Evolutionary conservation across 2,329 filamentous ascomycete species (phyloP).

Genomic region (Aureobasidium lini): DNA sequence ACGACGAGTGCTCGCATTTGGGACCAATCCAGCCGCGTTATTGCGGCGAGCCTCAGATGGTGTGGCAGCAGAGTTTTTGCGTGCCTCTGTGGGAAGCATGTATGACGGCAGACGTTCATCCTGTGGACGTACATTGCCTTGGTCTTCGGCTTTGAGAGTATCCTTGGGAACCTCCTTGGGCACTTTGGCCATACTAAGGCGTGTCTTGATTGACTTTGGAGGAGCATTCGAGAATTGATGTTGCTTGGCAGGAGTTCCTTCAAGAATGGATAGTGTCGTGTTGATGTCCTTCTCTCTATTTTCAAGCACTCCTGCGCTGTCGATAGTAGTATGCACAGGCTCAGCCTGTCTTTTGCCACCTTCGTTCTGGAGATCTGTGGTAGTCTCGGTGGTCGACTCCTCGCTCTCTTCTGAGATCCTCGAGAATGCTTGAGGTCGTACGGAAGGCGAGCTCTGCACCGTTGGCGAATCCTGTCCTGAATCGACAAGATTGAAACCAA

Average conservation of each 20-base stretch:
- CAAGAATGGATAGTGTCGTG: slow-evolving; percentile 19
- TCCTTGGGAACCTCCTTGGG: not conserved
- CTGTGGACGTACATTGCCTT: not conserved
- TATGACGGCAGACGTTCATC: slow-evolving; percentile 3
- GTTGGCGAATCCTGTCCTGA: not conserved
- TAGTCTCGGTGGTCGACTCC: not conserved
- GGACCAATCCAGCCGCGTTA: not conserved
- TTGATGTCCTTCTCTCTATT: slow-evolving; percentile 15
- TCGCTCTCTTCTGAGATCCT: slow-evolving; percentile 1
- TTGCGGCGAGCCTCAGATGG: not conserved
- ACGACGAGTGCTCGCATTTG: not conserved
- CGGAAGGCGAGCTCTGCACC: slow-evolving; percentile 7
- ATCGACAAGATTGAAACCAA: not conserved
- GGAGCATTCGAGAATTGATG: not conserved
- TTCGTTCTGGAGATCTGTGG: not conserved
- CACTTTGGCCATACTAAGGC: not conserved
- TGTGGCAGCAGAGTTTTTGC: not conserved
- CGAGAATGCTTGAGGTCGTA: not conserved
- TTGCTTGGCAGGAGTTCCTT: slow-evolving; percentile 17
- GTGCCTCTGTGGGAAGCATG: slow-evolving; percentile 11
- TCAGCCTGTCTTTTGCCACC: not conserved
- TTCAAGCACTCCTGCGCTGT: not conserved
- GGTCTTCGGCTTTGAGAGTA: not conserved
- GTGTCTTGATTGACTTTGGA: not conserved
- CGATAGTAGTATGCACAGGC: not conserved